A percentile compares a stretch with the other conserved stretches of the same genome.
Evolutionary conservation across 441 rosid species (phyloP).

Genomic region (Brassica hybrid): DNA sequence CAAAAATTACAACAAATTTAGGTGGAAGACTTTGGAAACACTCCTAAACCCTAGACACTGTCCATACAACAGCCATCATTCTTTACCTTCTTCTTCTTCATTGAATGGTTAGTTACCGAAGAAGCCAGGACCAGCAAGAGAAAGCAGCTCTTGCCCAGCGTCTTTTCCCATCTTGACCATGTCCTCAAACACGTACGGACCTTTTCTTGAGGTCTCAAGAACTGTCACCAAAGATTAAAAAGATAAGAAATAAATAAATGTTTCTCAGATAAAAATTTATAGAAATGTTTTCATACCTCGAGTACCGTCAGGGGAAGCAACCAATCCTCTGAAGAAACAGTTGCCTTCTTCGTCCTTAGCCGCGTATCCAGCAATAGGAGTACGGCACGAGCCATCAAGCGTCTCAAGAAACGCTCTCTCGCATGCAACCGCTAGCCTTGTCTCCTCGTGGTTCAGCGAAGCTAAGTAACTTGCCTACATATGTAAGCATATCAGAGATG

Average conservation of each 20-base stretch:
- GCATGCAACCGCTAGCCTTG: slow-evolving; percentile 85
- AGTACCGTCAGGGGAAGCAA: slow-evolving; percentile 95
- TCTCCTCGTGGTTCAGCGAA: slow-evolving; percentile 89
- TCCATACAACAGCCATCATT: slow-evolving; percentile 23
- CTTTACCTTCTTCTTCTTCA: no score
- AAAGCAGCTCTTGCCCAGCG: slow-evolving; percentile 91
- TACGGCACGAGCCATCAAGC: slow-evolving; percentile 90
- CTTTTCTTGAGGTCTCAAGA: slow-evolving; percentile 89
- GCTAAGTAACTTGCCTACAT: slow-evolving; percentile 78
- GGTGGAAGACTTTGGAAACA: slow-evolving; percentile 20
- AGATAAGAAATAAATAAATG: slow-evolving; percentile 27
- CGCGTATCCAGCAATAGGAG: slow-evolving; percentile 98
- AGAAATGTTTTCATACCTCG: slow-evolving; percentile 54
- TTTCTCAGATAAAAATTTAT: slow-evolving; percentile 7
- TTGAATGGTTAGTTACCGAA: slow-evolving; percentile 45
- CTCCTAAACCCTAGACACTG: slow-evolving; percentile 18
- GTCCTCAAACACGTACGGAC: slow-evolving; percentile 67
- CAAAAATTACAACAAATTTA: slow-evolving; percentile 41
- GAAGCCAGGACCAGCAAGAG: slow-evolving; percentile 81
- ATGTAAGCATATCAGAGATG: slow-evolving; percentile 6
- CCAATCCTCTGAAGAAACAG: slow-evolving; percentile 86
- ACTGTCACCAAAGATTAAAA: slow-evolving; percentile 55
- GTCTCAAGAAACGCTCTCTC: slow-evolving; percentile 89
- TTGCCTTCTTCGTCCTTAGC: slow-evolving; percentile 68
- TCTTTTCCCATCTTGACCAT: slow-evolving; percentile 89